A percentile compares a stretch with the other conserved stretches of the same genome.
Evolutionary conservation across 345 rosid species (phyloP).

Genomic region (Salix udensis): DNA sequence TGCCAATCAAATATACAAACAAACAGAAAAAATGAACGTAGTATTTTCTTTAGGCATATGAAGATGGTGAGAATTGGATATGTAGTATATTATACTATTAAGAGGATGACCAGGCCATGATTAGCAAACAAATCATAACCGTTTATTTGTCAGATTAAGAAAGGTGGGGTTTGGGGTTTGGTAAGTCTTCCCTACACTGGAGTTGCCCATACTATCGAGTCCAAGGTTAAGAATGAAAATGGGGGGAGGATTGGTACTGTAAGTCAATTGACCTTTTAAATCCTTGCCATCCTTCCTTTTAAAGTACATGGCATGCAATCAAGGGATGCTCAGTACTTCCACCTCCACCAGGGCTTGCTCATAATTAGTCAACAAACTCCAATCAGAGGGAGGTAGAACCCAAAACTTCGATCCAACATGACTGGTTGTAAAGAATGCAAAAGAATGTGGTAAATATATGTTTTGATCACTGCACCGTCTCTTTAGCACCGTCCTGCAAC

Average conservation of each 20-base stretch:
- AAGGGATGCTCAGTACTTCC: neutral
- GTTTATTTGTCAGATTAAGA: neutral
- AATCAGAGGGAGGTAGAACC: neutral
- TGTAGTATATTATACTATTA: neutral
- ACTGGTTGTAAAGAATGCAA: neutral
- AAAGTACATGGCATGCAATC: neutral
- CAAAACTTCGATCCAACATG: neutral
- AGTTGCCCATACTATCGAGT: neutral
- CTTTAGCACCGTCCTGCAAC: neutral
- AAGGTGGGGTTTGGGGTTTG: neutral
- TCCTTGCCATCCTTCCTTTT: neutral
- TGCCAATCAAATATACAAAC: neutral
- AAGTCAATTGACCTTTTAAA: neutral
- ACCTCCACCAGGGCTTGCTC: neutral
- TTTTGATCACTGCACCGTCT: neutral
- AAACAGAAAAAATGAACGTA: neutral
- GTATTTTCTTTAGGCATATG: neutral
- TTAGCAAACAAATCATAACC: neutral
- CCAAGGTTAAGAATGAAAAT: neutral
- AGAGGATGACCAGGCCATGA: neutral
- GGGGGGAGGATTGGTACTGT: neutral
- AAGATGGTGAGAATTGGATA: too few species aligned
- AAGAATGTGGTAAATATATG: neutral
- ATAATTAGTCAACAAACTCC: neutral
- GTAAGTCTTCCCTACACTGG: neutral